phyloP scores from a whole-genome alignment of 1,284 basidiomycete genomes.

The Pholiota adiposa region DNA sequence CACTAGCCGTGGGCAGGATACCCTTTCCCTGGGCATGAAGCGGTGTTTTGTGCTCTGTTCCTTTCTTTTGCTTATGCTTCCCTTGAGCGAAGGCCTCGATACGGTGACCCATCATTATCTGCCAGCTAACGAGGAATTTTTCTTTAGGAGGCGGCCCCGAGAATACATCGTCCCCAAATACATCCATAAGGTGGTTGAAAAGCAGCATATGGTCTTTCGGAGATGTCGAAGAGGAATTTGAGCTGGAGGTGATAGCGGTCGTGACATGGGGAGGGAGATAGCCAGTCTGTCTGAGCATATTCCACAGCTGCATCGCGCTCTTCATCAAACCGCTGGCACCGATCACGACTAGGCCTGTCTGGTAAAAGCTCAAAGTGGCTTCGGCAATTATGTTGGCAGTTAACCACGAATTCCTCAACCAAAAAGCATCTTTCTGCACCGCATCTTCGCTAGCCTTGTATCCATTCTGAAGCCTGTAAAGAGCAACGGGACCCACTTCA shows the following conservation, averaged over 20 bases:
- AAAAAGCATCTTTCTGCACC: not conserved
- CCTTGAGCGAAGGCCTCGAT: slow-evolving; percentile 2
- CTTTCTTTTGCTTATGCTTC: not conserved
- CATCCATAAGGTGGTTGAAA: too few relatives aligned
- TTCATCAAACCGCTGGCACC: not conserved
- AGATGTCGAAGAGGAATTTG: too few relatives aligned
- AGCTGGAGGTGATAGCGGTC: not conserved
- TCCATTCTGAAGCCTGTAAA: not conserved
- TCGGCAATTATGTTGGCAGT: not conserved
- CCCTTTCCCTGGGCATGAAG: too few relatives aligned
- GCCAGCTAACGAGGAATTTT: not conserved
- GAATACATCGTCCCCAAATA: not conserved
- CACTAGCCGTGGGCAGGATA: too few relatives aligned
- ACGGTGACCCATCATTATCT: slow-evolving; percentile 7
- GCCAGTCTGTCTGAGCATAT: not conserved
- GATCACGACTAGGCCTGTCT: not conserved
- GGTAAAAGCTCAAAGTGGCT: not conserved
- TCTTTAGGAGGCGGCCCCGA: not conserved
- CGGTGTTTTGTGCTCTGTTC: not conserved
- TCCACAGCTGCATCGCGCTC: too few relatives aligned
- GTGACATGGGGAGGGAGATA: not conserved
- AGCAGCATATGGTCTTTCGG: too few relatives aligned
- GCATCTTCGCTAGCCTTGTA: not conserved
- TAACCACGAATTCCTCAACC: slow-evolving; percentile 1
- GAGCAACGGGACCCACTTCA: not conserved